Evolutionary conservation across 257 asterid genomes (phyloP).

Genomic region (Gentiana straminea): DNA sequence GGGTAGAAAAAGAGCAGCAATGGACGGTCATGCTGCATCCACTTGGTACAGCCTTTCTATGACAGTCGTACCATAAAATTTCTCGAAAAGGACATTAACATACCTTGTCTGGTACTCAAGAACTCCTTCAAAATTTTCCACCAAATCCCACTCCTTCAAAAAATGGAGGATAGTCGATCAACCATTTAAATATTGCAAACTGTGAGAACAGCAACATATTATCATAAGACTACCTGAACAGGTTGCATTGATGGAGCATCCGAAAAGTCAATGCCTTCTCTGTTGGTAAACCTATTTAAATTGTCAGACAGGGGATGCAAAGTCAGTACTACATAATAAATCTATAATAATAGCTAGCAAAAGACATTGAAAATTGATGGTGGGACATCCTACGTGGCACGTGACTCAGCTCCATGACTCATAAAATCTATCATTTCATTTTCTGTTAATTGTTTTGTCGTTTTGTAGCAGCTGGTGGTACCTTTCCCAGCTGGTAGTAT

Average conservation of each 20-base stretch:
- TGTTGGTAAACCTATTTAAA: conserved; percentile 56
- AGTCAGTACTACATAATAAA: too few relatives aligned
- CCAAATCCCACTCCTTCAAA: conserved; percentile 93
- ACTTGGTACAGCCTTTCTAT: too few relatives aligned
- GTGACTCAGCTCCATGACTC: too few relatives aligned
- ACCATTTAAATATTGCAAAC: conserved; percentile 2
- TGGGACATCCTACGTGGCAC: too few relatives aligned
- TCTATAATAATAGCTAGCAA: too few relatives aligned
- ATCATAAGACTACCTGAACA: conserved; percentile 52
- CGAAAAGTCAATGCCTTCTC: conserved; percentile 92
- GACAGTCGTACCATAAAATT: too few relatives aligned
- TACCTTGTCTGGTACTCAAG: conserved; percentile 94
- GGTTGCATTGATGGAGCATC: conserved; percentile 93
- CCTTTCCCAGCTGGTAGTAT: too few relatives aligned
- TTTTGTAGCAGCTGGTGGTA: too few relatives aligned
- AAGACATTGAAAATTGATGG: too few relatives aligned
- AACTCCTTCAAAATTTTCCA: conserved; percentile 78
- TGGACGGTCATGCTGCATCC: too few relatives aligned
- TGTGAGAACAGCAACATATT: conserved; percentile 6
- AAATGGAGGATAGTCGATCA: conserved; percentile 13
- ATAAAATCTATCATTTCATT: too few relatives aligned
- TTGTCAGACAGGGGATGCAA: conserved; percentile 10
- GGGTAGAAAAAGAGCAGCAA: background rate
- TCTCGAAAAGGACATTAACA: conserved; percentile 5
- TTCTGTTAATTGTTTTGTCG: too few relatives aligned